Percentiles rank a stretch among this genome's conserved stretches.
Evolutionary conservation across 306 rosid genomes (phyloP).

Genomic region (Quercus glauca): DNA sequence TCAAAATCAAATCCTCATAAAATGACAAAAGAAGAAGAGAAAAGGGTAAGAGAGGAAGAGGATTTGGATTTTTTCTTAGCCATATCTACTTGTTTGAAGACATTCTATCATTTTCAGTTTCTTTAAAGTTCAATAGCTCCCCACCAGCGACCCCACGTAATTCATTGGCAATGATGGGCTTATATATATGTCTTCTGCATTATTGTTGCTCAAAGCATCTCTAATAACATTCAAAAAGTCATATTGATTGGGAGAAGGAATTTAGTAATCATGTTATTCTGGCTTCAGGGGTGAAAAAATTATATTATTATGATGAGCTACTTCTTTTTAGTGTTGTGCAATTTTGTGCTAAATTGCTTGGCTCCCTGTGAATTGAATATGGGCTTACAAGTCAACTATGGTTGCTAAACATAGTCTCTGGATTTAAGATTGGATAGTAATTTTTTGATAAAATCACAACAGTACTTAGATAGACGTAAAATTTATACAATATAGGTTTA

Average conservation of each 20-base stretch:
- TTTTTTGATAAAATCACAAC: not conserved
- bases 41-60: not conserved
- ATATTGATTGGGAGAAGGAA: slow-evolving; percentile 10
- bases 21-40: slow-evolving; percentile 26
- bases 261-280: not conserved
- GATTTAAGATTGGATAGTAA: not conserved
- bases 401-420: not conserved
- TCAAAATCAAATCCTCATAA: slow-evolving; percentile 18
- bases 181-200: slow-evolving; percentile 10
- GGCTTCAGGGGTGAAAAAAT: no score
- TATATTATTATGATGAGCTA: no score
- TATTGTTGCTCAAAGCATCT: slow-evolving; percentile 19
- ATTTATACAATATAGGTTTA: not conserved
- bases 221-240: slow-evolving; percentile 12
- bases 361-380: no score
- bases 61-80: slow-evolving; percentile 1
- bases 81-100: slow-evolving; percentile 7
- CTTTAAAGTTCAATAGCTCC: slow-evolving; percentile 20
- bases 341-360: no score
- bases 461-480: no score
- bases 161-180: slow-evolving; percentile 22
- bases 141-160: slow-evolving; percentile 14
- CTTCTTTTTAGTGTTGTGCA: no score
- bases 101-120: slow-evolving; percentile 30
- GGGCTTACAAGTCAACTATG: no score